A percentile compares a stretch with the other conserved stretches of the same genome.
These are phyloP conservation scores for Boletus vinaceobasis DNA, from an alignment of 768 basidiomycete genomes.

Conservation along the genomic window DNA sequence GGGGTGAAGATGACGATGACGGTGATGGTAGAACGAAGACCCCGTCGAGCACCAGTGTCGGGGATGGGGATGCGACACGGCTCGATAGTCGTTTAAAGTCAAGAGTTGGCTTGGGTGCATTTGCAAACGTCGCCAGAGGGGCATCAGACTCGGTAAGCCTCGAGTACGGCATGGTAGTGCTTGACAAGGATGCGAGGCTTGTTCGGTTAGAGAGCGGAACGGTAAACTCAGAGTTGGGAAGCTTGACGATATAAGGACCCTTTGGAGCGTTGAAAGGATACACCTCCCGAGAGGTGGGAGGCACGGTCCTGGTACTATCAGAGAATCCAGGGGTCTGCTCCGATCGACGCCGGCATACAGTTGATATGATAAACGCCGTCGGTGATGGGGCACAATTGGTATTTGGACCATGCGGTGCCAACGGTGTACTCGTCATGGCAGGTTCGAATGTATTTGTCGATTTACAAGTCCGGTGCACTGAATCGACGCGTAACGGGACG, in stretches of 20 bases:
- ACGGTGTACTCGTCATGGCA: conserved; percentile 17
- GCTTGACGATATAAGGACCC: conserved; percentile 13
- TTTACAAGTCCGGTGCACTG: not conserved
- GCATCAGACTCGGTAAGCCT: not conserved
- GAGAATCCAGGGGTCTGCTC: not conserved
- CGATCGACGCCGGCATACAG: not conserved
- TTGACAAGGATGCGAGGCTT: not conserved
- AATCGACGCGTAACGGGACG: not conserved
- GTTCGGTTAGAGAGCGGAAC: not conserved
- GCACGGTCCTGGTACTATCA: not conserved
- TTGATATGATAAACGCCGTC: not conserved
- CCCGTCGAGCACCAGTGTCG: conserved; percentile 19
- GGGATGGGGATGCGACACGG: conserved; percentile 9
- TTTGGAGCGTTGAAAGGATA: conserved; percentile 3
- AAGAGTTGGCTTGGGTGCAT: not conserved
- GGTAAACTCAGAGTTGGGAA: conserved; percentile 4
- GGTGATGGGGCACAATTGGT: not conserved
- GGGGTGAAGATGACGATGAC: not conserved
- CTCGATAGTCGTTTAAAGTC: not conserved
- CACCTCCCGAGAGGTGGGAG: conserved; percentile 3
- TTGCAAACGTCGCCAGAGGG: not conserved
- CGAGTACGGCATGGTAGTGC: not conserved
- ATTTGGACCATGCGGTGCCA: not conserved
- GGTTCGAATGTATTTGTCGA: conserved; percentile 12
- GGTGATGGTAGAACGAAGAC: conserved; percentile 17